A percentile compares a stretch with the other conserved stretches of the same genome.
Evolutionary conservation across 306 rosid species (phyloP).

Genomic region (Cercis canadensis): DNA sequence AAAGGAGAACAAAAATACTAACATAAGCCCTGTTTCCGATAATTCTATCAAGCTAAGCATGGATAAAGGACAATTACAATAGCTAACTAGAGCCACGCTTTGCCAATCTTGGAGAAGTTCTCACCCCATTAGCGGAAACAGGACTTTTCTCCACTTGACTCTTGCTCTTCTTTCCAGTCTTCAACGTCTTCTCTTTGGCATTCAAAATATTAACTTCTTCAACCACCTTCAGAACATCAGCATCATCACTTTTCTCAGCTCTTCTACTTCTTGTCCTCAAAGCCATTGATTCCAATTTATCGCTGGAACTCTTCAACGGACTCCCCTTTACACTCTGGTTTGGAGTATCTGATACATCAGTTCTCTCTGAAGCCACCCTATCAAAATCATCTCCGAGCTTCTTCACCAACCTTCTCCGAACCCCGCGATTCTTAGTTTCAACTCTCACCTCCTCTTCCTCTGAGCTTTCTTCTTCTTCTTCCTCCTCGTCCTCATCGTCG

Average conservation of each 20-base stretch:
- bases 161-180: slow-evolving; percentile 17
- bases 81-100: slow-evolving; percentile 39
- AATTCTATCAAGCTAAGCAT: no score
- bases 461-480: slow-evolving; percentile 10
- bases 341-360: not conserved
- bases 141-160: slow-evolving; percentile 17
- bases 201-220: slow-evolving; percentile 34
- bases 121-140: slow-evolving; percentile 38
- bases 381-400: slow-evolving; percentile 85
- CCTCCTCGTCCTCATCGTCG: slow-evolving; percentile 33
- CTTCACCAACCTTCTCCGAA: slow-evolving; percentile 68
- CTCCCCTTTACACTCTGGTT: not conserved
- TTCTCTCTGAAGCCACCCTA: slow-evolving; percentile 61
- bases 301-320: not conserved
- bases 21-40: no score
- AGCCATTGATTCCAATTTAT: not conserved
- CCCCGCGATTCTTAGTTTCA: not conserved
- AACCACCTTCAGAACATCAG: slow-evolving; percentile 46
- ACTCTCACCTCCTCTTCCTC: slow-evolving; percentile 1
- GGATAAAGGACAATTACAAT: not conserved
- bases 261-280: slow-evolving; percentile 38
- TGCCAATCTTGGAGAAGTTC: slow-evolving; percentile 67
- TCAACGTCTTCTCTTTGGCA: slow-evolving; percentile 39
- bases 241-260: slow-evolving; percentile 28
- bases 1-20: not conserved